A percentile compares a stretch with the other conserved stretches of the same genome.
Evolutionary conservation across 805 yeast genomes (phyloP).

Genomic region (Candida koratica): DNA sequence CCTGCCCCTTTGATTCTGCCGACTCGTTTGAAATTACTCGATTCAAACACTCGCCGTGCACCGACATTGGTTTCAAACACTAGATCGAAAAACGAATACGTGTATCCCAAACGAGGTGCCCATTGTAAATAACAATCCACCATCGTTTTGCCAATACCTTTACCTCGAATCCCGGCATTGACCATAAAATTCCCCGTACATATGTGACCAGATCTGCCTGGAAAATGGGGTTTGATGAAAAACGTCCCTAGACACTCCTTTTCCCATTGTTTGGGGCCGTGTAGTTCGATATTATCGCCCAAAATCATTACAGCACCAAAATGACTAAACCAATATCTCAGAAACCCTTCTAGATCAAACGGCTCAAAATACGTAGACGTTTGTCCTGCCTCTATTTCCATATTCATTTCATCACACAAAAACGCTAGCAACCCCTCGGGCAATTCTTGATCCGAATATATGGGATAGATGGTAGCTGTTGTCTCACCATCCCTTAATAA

Average conservation of each 20-base stretch:
- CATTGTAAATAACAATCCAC: conserved; percentile 83
- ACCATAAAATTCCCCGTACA: conserved; percentile 87
- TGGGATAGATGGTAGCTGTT: conserved; percentile 88
- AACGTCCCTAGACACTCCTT: conserved; percentile 89
- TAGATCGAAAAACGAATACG: conserved; percentile 76
- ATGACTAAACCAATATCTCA: conserved; percentile 81
- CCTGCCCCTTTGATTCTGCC: conserved; percentile 89
- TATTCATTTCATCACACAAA: conserved; percentile 85
- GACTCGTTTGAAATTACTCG: conserved; percentile 67
- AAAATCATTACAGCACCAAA: conserved; percentile 74
- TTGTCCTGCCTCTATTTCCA: conserved; percentile 86
- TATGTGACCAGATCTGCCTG: conserved; percentile 91
- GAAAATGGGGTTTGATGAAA: conserved; percentile 80
- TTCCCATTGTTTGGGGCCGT: conserved; percentile 73
- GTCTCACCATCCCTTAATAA: conserved; percentile 84
- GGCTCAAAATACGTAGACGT: conserved; percentile 84
- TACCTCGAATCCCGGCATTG: conserved; percentile 87
- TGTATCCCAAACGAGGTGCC: conserved; percentile 88
- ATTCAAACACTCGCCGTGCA: conserved; percentile 74
- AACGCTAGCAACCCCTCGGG: conserved; percentile 80
- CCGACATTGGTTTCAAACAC: conserved; percentile 87
- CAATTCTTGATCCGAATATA: conserved; percentile 58
- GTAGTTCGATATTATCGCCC: conserved; percentile 59
- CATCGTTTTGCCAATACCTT: conserved; percentile 84
- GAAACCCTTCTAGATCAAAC: conserved; percentile 70